Evolutionary conservation across 805 yeast species (phyloP).

Genomic region (Teunomyces barrocoloradensis): DNA sequence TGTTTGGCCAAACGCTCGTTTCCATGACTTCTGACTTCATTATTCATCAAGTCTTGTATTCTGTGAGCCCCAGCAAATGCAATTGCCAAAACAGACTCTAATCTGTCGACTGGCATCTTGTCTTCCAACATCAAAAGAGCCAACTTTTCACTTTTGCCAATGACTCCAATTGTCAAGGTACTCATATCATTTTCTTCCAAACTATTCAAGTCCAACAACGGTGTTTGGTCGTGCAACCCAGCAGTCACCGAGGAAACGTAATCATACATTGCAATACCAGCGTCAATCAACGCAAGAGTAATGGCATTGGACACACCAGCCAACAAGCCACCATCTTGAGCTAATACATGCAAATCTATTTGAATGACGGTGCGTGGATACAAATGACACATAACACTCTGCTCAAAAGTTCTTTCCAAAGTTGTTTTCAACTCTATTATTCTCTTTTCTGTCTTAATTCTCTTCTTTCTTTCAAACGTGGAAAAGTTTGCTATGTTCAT

Average conservation of each 20-base stretch:
- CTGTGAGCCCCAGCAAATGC: conserved; percentile 87
- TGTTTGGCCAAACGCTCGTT: conserved; percentile 50
- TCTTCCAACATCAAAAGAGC: conserved; percentile 78
- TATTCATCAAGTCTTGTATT: conserved; percentile 81
- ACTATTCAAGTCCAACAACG: conserved; percentile 77
- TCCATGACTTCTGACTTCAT: conserved; percentile 76
- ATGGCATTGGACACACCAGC: conserved; percentile 80
- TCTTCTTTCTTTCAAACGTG: conserved; percentile 69
- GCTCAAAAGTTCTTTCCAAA: conserved; percentile 66
- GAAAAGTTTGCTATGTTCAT: conserved; percentile 80
- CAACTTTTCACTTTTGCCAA: conserved; percentile 78
- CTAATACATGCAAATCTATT: conserved; percentile 70
- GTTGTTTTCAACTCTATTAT: conserved; percentile 65
- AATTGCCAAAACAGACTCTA: conserved; percentile 72
- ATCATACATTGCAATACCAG: conserved; percentile 93
- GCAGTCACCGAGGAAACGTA: conserved; percentile 78
- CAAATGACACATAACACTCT: conserved; percentile 68
- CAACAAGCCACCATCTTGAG: conserved; percentile 87
- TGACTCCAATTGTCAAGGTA: conserved; percentile 74
- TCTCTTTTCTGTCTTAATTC: conserved; percentile 66
- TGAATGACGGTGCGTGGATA: conserved; percentile 84
- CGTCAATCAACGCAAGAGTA: conserved; percentile 87
- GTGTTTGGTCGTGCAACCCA: conserved; percentile 72
- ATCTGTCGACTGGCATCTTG: conserved; percentile 75
- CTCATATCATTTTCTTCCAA: conserved; percentile 85